Base-by-base conservation (phyloP, 148 eudicot genomes). In the Spergularia marina region DNA sequence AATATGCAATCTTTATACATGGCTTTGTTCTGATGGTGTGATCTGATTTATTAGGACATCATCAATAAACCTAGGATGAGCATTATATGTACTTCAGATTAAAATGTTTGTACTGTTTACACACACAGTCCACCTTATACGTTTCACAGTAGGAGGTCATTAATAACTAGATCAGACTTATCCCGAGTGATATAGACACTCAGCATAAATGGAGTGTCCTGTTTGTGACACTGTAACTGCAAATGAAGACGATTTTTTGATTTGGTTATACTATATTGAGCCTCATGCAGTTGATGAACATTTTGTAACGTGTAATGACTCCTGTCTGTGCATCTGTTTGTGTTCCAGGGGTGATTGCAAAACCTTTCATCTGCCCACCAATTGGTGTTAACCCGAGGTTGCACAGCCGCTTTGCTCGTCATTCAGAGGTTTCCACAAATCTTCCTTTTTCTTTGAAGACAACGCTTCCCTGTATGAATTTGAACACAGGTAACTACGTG, bases 271-370 rank as follows among this genome's bases (percentile, higher is more conserved):
- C 34, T 59, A 10, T 47, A 10, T 20, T 18, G 70, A 44, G 40
- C 20, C 14, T 41, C 23, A 10, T 18, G 17, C 8, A 58, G 30
- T 58, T 1, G 62, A 66, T 18, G 53, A 14, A 44, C 49, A 44
- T 70, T 53, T 53, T 70, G 60, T 70, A 16, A 70, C 16, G 53
- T 53, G 11, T 30, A 30, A 30, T 3, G 36, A 30, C 36, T 14
- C 36, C 15, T 49, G n/a, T 58, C 16, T 77, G 61, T 62, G 41
- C 49, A 12, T 77, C 39, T 6, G 41, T 18, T 72, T 51, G 4
- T 65, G 55, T 71, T 13, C 10, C 79, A 65, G 79, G 61, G 17
- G 68, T 67, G 30, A 52, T 71, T 30, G 62, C 67, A 51, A 65
- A 65, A 66, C 72, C 76, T 6, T 57, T 68, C 30, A n/a, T 18